Evolutionary conservation across 768 basidiomycete genomes (phyloP), one percentile per base, ranked within the genome.

Genomic region (Amanita pallidorosea): DNA sequence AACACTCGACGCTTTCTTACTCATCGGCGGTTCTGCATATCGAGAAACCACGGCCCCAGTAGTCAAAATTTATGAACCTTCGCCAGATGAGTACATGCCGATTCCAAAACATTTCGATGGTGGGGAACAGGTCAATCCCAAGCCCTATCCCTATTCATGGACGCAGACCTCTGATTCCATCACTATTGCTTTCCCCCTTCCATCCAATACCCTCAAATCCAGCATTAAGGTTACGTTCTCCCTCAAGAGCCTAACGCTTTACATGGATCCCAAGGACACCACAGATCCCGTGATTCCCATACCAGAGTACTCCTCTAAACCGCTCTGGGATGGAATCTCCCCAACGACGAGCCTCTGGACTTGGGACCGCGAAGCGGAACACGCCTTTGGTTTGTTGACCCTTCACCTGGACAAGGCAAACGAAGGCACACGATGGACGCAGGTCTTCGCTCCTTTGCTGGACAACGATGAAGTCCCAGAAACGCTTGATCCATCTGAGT

Each of bases 131-230:
- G 59, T 61, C 22, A 68, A 68, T 1, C 61, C 65, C 8, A 82
- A 74, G 55, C 87, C 85, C 3, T 79, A 80, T 23, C 86, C 92
- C 0, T 97, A 93, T 65, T 89, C 90, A 1, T 99, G 95, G 95
- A 88, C 82, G 0, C 95, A 99, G 61, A 82, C 85, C 4, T 63
- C 79, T 1, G 90, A 93, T 61, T 79, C 88, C 1, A 70, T 98
- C 45, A 92, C 88, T 0, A 65, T 98, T 38, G 83, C 82, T 0
- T 82, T 98, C 60, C 81, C 89, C 5, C 73, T 96, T n/a, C 89
- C 89, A 1, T 76, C 85, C 0, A 71, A 67, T 46, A 87, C 81
- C 0, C 63, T 74, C 1, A 84, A 79, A 53, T 71, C 73, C 20
- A 69, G 72, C 40, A 87, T 95, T 62, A 77, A 72, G 55, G 79